Evolutionary conservation across 208 protist genomes (phyloP).

Genomic region (Leishmania aethiopica): DNA sequence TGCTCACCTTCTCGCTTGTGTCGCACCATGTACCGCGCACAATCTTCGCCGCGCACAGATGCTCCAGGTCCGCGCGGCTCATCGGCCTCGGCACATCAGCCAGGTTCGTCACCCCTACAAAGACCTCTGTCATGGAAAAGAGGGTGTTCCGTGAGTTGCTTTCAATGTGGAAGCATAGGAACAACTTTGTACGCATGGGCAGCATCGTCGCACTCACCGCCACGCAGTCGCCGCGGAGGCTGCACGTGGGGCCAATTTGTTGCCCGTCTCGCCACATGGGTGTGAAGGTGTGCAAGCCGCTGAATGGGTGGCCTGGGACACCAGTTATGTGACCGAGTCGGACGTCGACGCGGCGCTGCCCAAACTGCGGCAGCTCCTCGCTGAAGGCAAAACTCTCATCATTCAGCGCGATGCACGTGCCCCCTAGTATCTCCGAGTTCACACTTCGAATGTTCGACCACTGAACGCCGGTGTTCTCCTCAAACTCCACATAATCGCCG

Average conservation of each 20-base stretch:
- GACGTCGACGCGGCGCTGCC: constrained; percentile 63
- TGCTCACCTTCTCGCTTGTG: constrained; percentile 48
- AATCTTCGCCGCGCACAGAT: constrained; percentile 54
- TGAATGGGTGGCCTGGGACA: constrained; percentile 77
- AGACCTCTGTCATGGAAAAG: constrained; percentile 54
- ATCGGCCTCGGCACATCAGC: constrained; percentile 40
- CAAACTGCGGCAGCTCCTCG: constrained; percentile 51
- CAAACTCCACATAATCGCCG: constrained; percentile 74
- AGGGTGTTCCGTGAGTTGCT: constrained; percentile 30
- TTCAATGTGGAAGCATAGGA: constrained; percentile 52
- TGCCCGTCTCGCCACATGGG: constrained; percentile 68
- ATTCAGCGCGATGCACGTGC: constrained; percentile 46
- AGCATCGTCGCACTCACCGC: constrained; percentile 69
- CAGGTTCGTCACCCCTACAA: constrained; percentile 78
- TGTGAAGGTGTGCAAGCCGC: constrained; percentile 71
- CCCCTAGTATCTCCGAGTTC: constrained; percentile 60
- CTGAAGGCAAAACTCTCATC: constrained; percentile 70
- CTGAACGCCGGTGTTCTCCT: constrained; percentile 66
- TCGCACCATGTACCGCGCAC: constrained; percentile 89
- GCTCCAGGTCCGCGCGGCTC: constrained; percentile 66
- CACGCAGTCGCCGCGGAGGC: constrained; percentile 55
- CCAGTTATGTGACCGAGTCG: constrained; percentile 67
- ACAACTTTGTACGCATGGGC: constrained; percentile 57
- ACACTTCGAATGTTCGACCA: constrained; percentile 75
- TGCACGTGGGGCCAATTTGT: constrained; percentile 32